phyloP scores from a whole-genome alignment of 1,139 yeast genomes.

The Geotrichum candidum region DNA sequence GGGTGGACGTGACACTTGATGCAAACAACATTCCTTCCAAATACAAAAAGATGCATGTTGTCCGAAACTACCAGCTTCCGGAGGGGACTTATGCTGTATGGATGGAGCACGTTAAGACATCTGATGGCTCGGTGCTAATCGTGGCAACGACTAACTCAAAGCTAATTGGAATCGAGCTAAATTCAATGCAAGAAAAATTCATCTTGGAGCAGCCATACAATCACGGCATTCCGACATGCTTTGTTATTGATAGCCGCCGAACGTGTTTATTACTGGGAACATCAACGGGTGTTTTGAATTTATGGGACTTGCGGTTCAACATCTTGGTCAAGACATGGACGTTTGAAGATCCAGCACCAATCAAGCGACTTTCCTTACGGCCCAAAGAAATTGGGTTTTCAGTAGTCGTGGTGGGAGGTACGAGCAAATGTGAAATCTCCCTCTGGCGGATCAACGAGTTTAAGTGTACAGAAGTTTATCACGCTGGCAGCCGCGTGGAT shows the following conservation, averaged over 20 bases:
- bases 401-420: constrained; percentile 63
- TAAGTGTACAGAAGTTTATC: constrained; percentile 53
- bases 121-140: constrained; percentile 30
- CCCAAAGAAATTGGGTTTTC: constrained; percentile 41
- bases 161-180: constrained; percentile 53
- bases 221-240: constrained; percentile 60
- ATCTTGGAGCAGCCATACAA: constrained; percentile 50
- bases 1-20: constrained; percentile 45
- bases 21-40: constrained; percentile 32
- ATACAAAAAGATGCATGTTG: constrained; percentile 37
- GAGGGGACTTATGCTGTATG: constrained; percentile 43
- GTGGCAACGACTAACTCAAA: constrained; percentile 51
- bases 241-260: constrained; percentile 50
- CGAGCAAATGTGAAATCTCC: constrained; percentile 52
- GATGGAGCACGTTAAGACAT: constrained; percentile 38
- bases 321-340: constrained; percentile 59
- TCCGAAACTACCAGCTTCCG: constrained; percentile 42
- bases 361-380: constrained; percentile 42
- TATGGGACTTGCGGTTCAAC: constrained; percentile 79
- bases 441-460: constrained; percentile 72
- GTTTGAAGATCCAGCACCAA: constrained; percentile 41
- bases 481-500: constrained; percentile 18
- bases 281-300: constrained; percentile 57
- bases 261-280: constrained; percentile 75
- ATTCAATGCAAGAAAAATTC: constrained; percentile 47